Base-by-base conservation (phyloP, 2,329 filamentous ascomycete species). In the Dothidotthia symphoricarpi region DNA sequence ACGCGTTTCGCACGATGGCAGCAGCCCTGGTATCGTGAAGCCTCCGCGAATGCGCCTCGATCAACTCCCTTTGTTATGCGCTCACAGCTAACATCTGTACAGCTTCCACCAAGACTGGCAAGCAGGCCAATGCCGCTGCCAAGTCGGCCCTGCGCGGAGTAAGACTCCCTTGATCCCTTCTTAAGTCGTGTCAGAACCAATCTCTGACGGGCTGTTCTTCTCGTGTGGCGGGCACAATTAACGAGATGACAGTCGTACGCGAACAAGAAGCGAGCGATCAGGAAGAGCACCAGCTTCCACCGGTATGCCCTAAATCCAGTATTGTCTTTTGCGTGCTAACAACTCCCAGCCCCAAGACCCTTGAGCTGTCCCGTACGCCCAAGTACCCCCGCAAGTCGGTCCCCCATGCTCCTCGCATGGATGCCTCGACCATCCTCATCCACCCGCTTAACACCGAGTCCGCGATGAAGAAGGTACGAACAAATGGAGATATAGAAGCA, bases 401-500 rank as follows among this genome's bases (percentile, higher is more conserved):
- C 71, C 84, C 87, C 66, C 85, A 91, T 73, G 81, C 82, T 70
- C 85, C 90, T 63, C 86, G 89, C 64, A 87, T 98, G 67, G 93
- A 98, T 77, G 87, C 91, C 77, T 87, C 90, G 82, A 96, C 95
- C 84, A 81, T 97, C 72, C 86, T 98, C 73, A 80, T 97, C 69
- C 88, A 96, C 93, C 63, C 93, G 59, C 82, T 98, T 70, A 98
- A 98, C 85, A 98, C 93, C 47, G 93, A 98, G 86, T 93, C 86
- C 69, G 93, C 94, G 68, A 97, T 98, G 91, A 98, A 98, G 88
- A 96, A 96, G 49, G 49, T 51, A 39, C 13, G 24, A 9, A n/a
- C 5, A 37, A 40, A 14, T 24, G 19, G 7, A 28, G n/a, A 7
- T 10, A 33, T 4, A 15, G 10, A 5, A 3, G 14, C n/a, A n/a